These are phyloP conservation scores for Populus alba DNA, from an alignment of 345 rosid species.

Conservation along the genomic window DNA sequence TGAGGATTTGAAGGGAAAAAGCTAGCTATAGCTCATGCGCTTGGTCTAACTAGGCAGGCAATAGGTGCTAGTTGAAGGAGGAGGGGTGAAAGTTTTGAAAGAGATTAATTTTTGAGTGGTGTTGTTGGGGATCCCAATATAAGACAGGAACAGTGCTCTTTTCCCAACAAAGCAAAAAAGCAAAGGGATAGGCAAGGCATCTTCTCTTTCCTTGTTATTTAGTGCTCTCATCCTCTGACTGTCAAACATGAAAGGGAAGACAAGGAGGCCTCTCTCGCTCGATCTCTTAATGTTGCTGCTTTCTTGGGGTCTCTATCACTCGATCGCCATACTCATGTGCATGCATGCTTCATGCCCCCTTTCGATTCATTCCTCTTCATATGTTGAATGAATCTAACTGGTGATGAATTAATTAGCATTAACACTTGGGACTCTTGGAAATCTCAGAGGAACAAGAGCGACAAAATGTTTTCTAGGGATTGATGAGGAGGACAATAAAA, in stretches of 20 bases:
- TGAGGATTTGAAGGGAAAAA: too few species aligned
- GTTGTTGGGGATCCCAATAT: conserved; percentile 5
- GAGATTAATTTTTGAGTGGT: not conserved
- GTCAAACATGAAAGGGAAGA: not conserved
- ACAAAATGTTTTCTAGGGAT: too few species aligned
- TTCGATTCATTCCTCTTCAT: too few species aligned
- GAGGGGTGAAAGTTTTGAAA: not conserved
- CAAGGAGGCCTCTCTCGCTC: not conserved
- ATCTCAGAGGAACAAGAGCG: too few species aligned
- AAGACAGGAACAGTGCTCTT: conserved; percentile 14
- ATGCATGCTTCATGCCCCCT: not conserved
- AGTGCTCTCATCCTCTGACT: not conserved
- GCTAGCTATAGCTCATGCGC: not conserved
- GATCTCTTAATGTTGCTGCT: not conserved
- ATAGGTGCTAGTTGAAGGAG: not conserved
- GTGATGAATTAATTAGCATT: too few species aligned
- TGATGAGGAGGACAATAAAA: too few species aligned
- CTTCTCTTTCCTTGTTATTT: conserved; percentile 6
- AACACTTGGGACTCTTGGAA: too few species aligned
- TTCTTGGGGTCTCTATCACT: conserved; percentile 10
- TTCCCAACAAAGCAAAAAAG: conserved; percentile 13
- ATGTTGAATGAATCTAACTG: too few species aligned
- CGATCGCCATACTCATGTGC: conserved; percentile 11
- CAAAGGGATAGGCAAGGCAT: not conserved
- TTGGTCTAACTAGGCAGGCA: not conserved